These are phyloP conservation scores for Acanthochlamys bracteata DNA, from an alignment of 106 monocot genomes.

Conservation along the genomic window DNA sequence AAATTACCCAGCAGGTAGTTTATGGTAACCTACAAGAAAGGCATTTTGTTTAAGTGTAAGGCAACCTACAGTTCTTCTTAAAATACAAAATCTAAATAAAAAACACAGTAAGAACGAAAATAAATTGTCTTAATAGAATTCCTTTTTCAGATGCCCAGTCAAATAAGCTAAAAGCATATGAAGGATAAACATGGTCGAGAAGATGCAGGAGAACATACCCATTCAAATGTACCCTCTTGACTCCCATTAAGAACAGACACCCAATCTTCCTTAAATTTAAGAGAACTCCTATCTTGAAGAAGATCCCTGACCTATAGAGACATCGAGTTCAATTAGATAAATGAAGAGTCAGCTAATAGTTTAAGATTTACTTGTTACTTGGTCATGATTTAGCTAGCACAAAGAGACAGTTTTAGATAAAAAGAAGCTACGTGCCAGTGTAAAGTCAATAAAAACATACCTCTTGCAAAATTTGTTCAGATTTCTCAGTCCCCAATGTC, in stretches of 20 bases:
- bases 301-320: slow-evolving; percentile 64
- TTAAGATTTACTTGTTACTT: not conserved
- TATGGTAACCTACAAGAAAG: slow-evolving; percentile 41
- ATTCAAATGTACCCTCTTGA: slow-evolving; percentile 87
- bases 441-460: slow-evolving; percentile 20
- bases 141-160: too few relatives aligned
- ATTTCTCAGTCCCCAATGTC: slow-evolving; percentile 63
- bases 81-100: not conserved
- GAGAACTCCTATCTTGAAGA: slow-evolving; percentile 51
- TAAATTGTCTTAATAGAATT: not conserved
- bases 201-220: slow-evolving; percentile 37
- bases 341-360: not conserved
- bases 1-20: slow-evolving; percentile 56
- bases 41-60: not conserved
- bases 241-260: slow-evolving; percentile 88
- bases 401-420: not conserved
- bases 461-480: slow-evolving; percentile 72
- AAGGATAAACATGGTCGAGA: too few relatives aligned
- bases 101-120: not conserved
- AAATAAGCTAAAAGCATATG: too few relatives aligned
- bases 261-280: slow-evolving; percentile 67
- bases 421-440: not conserved
- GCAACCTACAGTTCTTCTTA: too few relatives aligned
- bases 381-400: not conserved
- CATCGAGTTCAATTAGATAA: not conserved